These are phyloP conservation scores for Cerrena zonata DNA, from an alignment of 1,284 basidiomycete species.

Conservation along the genomic window DNA sequence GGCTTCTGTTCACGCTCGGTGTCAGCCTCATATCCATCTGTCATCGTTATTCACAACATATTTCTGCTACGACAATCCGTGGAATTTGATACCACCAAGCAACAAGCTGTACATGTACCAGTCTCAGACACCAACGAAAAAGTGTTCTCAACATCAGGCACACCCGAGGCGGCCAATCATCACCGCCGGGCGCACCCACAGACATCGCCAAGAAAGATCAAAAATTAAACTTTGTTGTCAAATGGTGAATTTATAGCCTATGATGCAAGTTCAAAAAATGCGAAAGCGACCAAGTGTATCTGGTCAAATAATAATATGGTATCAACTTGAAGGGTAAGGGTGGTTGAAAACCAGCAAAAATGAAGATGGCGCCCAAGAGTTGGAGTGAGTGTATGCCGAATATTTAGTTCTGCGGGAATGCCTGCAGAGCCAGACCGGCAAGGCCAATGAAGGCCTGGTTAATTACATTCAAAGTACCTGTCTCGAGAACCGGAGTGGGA, in stretches of 20 bases:
- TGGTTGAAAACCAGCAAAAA: too few species aligned
- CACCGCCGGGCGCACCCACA: too few species aligned
- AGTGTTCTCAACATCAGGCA: too few species aligned
- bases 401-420: neutral
- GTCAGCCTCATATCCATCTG: too few species aligned
- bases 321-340: too few species aligned
- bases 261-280: too few species aligned
- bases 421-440: constrained; percentile 1
- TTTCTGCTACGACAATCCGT: neutral
- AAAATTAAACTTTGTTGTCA: too few species aligned
- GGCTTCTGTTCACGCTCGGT: neutral
- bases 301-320: neutral
- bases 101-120: neutral
- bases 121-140: neutral
- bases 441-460: constrained; percentile 6
- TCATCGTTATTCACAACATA: too few species aligned
- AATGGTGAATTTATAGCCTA: too few species aligned
- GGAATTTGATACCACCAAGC: neutral
- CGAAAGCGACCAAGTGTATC: neutral
- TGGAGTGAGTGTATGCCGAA: neutral
- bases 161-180: neutral
- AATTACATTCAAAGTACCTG: constrained; percentile 3
- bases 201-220: too few species aligned
- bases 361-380: neutral
- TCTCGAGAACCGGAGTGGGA: neutral